These are phyloP conservation scores for Penicillium herquei DNA, from an alignment of 495 filamentous ascomycete genomes.

Conservation along the genomic window DNA sequence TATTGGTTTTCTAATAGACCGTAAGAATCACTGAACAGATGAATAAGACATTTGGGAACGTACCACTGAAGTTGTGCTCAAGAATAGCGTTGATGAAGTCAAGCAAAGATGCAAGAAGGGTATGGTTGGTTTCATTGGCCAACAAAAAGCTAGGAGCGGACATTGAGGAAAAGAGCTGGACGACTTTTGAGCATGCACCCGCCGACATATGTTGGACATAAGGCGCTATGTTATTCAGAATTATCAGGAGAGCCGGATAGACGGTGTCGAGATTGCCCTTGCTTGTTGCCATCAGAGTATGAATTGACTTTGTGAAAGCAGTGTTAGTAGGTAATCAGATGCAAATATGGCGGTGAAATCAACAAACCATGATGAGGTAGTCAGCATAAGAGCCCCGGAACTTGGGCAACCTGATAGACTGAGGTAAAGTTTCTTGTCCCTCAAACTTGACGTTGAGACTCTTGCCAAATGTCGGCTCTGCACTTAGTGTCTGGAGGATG, in stretches of 20 bases:
- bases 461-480: slow-evolving; percentile 86
- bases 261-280: slow-evolving; percentile 89
- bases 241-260: slow-evolving; percentile 87
- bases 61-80: slow-evolving; percentile 88
- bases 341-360: background rate
- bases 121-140: slow-evolving; percentile 90
- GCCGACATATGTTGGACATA: slow-evolving; percentile 74
- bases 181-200: slow-evolving; percentile 73
- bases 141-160: slow-evolving; percentile 93
- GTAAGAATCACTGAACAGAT: slow-evolving; percentile 4
- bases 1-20: slow-evolving; percentile 67
- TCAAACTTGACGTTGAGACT: slow-evolving; percentile 89
- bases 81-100: slow-evolving; percentile 90
- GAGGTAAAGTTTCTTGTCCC: slow-evolving; percentile 81
- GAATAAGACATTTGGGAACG: slow-evolving; percentile 11
- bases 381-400: slow-evolving; percentile 94
- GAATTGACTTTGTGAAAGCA: slow-evolving; percentile 66
- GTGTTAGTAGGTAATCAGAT: slow-evolving; percentile 27
- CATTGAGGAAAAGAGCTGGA: slow-evolving; percentile 92
- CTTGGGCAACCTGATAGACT: slow-evolving; percentile 71
- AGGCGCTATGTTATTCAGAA: slow-evolving; percentile 89
- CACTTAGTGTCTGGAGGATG: slow-evolving; percentile 90
- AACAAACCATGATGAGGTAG: slow-evolving; percentile 75
- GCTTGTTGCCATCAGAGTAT: slow-evolving; percentile 85
- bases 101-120: slow-evolving; percentile 74